phyloP scores from a whole-genome alignment of 106 monocot genomes.

The Acanthochlamys bracteata region DNA sequence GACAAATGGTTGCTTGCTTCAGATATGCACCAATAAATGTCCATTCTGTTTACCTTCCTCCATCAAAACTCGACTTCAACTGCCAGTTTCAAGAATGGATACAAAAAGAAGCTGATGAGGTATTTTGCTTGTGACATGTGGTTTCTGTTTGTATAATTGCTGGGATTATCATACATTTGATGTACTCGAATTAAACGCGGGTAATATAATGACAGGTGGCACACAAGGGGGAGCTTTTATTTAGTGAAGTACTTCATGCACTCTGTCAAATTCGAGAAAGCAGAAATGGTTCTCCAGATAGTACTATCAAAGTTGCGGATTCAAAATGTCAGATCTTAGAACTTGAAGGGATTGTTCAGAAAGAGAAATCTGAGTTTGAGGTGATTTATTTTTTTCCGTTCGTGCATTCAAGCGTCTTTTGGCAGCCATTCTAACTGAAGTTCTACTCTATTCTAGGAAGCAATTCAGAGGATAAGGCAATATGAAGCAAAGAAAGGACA shows the following conservation, averaged over 20 bases:
- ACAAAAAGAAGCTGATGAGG: slow-evolving; percentile 77
- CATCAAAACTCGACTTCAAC: slow-evolving; percentile 68
- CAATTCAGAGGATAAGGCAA: slow-evolving; percentile 35
- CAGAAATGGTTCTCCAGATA: slow-evolving; percentile 11
- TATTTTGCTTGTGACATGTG: slow-evolving; percentile 9
- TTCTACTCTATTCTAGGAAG: slow-evolving; percentile 37
- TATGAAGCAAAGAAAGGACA: slow-evolving; percentile 39
- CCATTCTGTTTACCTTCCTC: slow-evolving; percentile 76
- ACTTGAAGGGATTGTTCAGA: slow-evolving; percentile 47
- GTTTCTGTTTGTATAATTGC: background rate
- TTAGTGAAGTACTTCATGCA: slow-evolving; percentile 43
- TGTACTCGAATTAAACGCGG: background rate
- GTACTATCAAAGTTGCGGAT: slow-evolving; percentile 15
- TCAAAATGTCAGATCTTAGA: slow-evolving; percentile 28
- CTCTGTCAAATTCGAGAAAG: slow-evolving; percentile 32
- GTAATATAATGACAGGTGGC: slow-evolving; percentile 1
- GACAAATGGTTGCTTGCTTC: slow-evolving; percentile 93
- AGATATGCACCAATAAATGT: slow-evolving; percentile 79
- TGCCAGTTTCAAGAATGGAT: slow-evolving; percentile 59
- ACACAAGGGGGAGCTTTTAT: slow-evolving; percentile 36
- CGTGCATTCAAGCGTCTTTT: background rate
- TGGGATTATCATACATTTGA: background rate
- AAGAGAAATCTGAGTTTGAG: slow-evolving; percentile 81
- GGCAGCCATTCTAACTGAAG: slow-evolving; percentile 6
- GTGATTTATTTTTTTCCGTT: slow-evolving; percentile 18